Evolutionary conservation across 2,329 filamentous ascomycete genomes (phyloP).

Genomic region (Aspergillus bombycis): DNA sequence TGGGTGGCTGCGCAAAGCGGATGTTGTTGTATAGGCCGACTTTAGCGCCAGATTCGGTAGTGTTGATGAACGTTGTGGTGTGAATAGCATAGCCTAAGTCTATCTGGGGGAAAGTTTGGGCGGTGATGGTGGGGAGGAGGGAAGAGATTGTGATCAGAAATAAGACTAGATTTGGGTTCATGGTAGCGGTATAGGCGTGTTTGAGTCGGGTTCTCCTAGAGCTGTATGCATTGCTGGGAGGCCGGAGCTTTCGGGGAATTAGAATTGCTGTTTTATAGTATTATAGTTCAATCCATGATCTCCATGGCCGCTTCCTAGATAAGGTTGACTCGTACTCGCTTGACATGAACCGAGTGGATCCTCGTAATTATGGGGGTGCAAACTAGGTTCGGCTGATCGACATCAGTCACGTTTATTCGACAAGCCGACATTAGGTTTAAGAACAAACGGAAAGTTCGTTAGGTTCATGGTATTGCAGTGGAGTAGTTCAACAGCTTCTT

Average conservation of each 20-base stretch:
- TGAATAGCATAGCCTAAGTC: constrained; percentile 2
- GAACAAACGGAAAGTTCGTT: neutral
- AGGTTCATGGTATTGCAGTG: neutral
- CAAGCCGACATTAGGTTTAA: neutral
- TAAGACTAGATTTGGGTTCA: neutral
- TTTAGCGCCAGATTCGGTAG: neutral
- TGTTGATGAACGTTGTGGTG: constrained; percentile 1
- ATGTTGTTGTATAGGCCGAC: constrained; percentile 6
- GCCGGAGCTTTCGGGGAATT: accelerated
- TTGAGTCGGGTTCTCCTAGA: neutral
- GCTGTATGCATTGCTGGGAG: neutral
- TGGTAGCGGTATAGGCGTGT: neutral
- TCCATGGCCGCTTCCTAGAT: neutral
- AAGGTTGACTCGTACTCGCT: neutral
- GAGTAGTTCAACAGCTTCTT: too few species aligned
- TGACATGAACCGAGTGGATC: neutral
- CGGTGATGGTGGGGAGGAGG: neutral
- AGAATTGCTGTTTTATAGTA: neutral
- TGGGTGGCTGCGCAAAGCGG: constrained; percentile 6
- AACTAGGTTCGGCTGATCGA: neutral
- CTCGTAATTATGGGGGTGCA: neutral
- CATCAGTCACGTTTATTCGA: neutral
- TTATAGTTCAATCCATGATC: neutral
- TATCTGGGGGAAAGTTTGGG: neutral
- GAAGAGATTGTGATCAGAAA: neutral